Percentiles rank a stretch among this genome's conserved stretches.
phyloP scores from a whole-genome alignment of 306 rosid genomes.

The Calophaca sinica region DNA sequence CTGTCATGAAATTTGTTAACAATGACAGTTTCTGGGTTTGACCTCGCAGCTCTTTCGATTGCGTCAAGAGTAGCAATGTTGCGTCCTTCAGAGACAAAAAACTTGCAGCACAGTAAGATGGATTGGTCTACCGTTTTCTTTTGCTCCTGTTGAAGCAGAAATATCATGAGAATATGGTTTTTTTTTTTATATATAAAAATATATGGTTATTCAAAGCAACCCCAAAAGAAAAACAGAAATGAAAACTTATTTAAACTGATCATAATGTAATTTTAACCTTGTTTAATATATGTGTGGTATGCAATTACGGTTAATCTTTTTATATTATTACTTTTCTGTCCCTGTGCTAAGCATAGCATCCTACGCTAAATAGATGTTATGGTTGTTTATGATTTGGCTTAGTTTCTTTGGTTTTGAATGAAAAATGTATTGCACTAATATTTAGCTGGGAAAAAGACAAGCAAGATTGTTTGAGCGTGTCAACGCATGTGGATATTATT shows the following conservation, averaged over 20 bases:
- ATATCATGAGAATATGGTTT: neutral
- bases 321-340: no score
- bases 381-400: neutral
- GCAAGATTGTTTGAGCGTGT: slow-evolving; percentile 11
- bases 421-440: neutral
- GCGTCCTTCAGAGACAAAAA: slow-evolving; percentile 73
- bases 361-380: no score
- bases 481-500: neutral
- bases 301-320: neutral
- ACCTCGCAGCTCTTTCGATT: slow-evolving; percentile 71
- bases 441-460: no score
- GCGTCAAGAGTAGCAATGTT: slow-evolving; percentile 62
- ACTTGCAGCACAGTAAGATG: slow-evolving; percentile 75
- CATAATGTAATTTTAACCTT: neutral
- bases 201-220: neutral
- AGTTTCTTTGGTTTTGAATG: neutral
- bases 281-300: neutral
- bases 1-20: slow-evolving; percentile 68
- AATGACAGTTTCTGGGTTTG: slow-evolving; percentile 62
- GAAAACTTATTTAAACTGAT: neutral
- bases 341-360: no score
- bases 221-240: neutral
- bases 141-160: slow-evolving; percentile 54
- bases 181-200: no score
- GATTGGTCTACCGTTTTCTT: slow-evolving; percentile 63